Conservation (phyloP, 2,329 filamentous ascomycete species). For the Cladorrhinum sp. region DNA sequence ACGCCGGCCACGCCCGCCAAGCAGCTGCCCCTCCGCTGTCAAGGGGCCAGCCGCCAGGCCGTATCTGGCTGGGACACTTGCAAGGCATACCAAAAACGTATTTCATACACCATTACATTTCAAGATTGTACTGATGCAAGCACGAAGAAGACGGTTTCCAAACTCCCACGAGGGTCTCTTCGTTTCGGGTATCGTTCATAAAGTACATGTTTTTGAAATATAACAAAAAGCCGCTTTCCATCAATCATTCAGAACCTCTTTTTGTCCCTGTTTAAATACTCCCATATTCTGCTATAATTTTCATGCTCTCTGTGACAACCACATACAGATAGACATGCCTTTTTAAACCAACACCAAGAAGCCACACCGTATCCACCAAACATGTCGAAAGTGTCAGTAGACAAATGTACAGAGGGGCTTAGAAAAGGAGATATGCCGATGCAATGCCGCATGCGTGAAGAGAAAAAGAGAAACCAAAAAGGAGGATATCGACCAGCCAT, state of each 20-base stretch:
- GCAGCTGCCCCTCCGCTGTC: constrained; percentile 7
- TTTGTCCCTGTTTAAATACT: not conserved
- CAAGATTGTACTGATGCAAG: too few relatives aligned
- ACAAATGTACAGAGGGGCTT: constrained; percentile 1
- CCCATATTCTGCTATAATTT: not conserved
- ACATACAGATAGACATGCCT: not conserved
- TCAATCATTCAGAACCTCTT: not conserved
- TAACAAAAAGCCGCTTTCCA: not conserved
- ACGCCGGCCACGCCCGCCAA: not conserved
- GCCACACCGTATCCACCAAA: not conserved
- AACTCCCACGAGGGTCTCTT: not conserved
- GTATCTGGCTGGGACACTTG: too few relatives aligned
- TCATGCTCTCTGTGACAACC: not conserved
- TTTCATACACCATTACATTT: too few relatives aligned
- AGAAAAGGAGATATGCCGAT: constrained; percentile 22
- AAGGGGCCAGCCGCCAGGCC: too few relatives aligned
- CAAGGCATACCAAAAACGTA: too few relatives aligned
- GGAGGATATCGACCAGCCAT: not conserved
- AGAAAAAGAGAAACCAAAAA: not conserved
- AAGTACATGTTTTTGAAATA: constrained; percentile 16
- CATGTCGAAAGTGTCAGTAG: not conserved
- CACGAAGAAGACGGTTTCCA: too few relatives aligned
- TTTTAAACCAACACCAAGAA: constrained; percentile 2
- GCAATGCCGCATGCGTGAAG: constrained; percentile 15
- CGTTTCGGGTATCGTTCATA: constrained; percentile 33